phyloP scores from a whole-genome alignment of 2,329 filamentous ascomycete species.

The Cercospora janseana region DNA sequence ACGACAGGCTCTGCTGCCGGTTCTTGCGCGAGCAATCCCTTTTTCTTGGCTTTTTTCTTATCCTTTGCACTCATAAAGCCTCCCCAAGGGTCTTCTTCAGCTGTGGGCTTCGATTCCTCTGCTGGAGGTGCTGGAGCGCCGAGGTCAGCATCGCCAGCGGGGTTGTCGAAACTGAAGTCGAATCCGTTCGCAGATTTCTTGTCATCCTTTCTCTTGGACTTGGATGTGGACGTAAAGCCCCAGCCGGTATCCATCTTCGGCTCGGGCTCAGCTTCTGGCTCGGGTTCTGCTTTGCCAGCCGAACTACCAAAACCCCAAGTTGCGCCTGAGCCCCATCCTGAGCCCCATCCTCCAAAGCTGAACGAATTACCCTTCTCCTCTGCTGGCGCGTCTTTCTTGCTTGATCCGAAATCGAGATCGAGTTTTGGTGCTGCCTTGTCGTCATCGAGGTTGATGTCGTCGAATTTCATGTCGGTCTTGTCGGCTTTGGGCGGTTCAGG shows the following conservation, averaged over 20 bases:
- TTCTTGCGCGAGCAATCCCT: slow-evolving; percentile 23
- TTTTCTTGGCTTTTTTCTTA: slow-evolving; percentile 36
- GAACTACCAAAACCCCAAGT: slow-evolving; percentile 38
- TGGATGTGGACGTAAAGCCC: slow-evolving; percentile 30
- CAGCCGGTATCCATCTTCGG: slow-evolving; percentile 30
- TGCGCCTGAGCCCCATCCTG: slow-evolving; percentile 35
- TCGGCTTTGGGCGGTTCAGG: slow-evolving; percentile 25
- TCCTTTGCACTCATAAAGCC: slow-evolving; percentile 33
- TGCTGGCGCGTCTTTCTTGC: slow-evolving; percentile 24
- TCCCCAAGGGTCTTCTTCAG: slow-evolving; percentile 31
- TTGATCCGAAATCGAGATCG: slow-evolving; percentile 46
- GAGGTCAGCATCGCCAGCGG: slow-evolving; percentile 24
- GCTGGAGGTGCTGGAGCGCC: slow-evolving; percentile 22
- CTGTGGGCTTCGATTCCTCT: slow-evolving; percentile 26
- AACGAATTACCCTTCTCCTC: slow-evolving; percentile 36
- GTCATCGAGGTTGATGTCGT: slow-evolving; percentile 49
- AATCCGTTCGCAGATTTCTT: slow-evolving; percentile 40
- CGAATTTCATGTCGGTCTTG: slow-evolving; percentile 44
- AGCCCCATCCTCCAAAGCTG: slow-evolving; percentile 37
- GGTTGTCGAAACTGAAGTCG: slow-evolving; percentile 34
- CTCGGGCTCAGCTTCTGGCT: slow-evolving; percentile 15
- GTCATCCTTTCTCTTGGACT: slow-evolving; percentile 33
- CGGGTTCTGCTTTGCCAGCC: slow-evolving; percentile 26
- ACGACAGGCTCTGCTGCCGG: slow-evolving; percentile 30
- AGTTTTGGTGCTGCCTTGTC: slow-evolving; percentile 46